Conservation (phyloP, 495 filamentous ascomycete species). For the Aspergillus indologenus region DNA sequence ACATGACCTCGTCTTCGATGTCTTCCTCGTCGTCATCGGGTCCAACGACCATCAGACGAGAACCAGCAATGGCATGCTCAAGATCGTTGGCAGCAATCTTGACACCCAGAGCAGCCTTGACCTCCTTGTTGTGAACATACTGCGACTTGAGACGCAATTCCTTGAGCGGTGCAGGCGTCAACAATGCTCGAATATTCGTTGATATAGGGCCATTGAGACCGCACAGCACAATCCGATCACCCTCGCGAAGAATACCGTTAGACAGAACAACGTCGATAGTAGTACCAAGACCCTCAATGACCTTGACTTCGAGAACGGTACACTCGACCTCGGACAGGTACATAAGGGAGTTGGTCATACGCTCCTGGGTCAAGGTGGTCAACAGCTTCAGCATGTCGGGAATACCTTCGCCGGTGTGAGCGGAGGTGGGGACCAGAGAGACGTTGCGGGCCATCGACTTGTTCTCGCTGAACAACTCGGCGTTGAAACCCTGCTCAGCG, state of each 20-base stretch:
- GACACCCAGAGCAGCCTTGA: conserved; percentile 96
- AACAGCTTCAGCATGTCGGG: conserved; percentile 98
- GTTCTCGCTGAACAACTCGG: conserved; percentile 95
- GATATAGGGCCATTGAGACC: conserved; percentile 91
- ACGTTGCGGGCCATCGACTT: conserved; percentile 93
- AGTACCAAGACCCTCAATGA: conserved; percentile 96
- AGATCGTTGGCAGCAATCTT: conserved; percentile 98
- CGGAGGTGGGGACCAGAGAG: conserved; percentile 93
- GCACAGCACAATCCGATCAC: conserved; percentile 91
- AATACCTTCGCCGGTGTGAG: conserved; percentile 97
- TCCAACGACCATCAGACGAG: conserved; percentile 87
- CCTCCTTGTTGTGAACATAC: conserved; percentile 99
- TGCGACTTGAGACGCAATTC: conserved; percentile 90
- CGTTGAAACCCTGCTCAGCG: conserved; percentile 95
- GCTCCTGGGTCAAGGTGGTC: conserved; percentile 86
- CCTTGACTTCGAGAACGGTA: conserved; percentile 98
- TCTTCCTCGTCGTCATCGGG: conserved; percentile 96
- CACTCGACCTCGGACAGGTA: conserved; percentile 97
- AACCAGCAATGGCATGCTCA: conserved; percentile 95
- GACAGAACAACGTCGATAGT: conserved; percentile 97
- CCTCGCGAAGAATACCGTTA: conserved; percentile 93
- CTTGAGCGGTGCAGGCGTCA: conserved; percentile 91
- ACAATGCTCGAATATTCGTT: conserved; percentile 93
- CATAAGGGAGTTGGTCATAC: conserved; percentile 97
- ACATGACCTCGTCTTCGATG: conserved; percentile 93